Evolutionary conservation across 2,329 filamentous ascomycete genomes (phyloP).

Genomic region (Acrodontium crateriforme): DNA sequence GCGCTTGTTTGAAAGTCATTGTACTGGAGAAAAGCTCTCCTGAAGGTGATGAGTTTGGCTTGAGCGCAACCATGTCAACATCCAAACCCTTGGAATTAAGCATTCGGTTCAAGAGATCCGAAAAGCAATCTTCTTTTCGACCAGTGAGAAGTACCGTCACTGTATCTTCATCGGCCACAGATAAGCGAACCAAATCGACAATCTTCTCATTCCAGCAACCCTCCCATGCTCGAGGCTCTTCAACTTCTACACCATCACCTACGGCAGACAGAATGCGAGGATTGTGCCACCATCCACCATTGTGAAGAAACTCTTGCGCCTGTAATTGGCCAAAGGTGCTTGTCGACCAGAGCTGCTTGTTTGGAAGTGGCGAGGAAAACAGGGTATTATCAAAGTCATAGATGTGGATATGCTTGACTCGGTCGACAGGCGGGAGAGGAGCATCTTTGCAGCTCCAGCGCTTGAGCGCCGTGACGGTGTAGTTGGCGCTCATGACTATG

Average conservation of each 20-base stretch:
- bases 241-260: constrained; percentile 65
- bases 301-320: constrained; percentile 60
- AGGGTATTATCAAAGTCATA: constrained; percentile 98
- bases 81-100: constrained; percentile 61
- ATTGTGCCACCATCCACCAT: constrained; percentile 92
- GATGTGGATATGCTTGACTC: constrained; percentile 70
- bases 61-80: constrained; percentile 80
- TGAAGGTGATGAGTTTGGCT: constrained; percentile 68
- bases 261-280: constrained; percentile 71
- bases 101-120: constrained; percentile 70
- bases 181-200: constrained; percentile 60
- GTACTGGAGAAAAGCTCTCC: constrained; percentile 69
- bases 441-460: constrained; percentile 72
- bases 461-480: constrained; percentile 65
- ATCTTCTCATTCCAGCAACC: constrained; percentile 97
- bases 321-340: constrained; percentile 64
- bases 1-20: constrained; percentile 82
- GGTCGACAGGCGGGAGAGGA: constrained; percentile 53
- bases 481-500: too few species aligned
- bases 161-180: constrained; percentile 70
- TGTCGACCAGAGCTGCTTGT: constrained; percentile 72
- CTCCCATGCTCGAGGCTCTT: constrained; percentile 73
- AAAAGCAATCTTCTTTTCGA: constrained; percentile 62
- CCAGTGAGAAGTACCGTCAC: constrained; percentile 80
- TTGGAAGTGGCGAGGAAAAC: constrained; percentile 82